Conservation (phyloP, 2,329 filamentous ascomycete species). For the Penicillium italicum region DNA sequence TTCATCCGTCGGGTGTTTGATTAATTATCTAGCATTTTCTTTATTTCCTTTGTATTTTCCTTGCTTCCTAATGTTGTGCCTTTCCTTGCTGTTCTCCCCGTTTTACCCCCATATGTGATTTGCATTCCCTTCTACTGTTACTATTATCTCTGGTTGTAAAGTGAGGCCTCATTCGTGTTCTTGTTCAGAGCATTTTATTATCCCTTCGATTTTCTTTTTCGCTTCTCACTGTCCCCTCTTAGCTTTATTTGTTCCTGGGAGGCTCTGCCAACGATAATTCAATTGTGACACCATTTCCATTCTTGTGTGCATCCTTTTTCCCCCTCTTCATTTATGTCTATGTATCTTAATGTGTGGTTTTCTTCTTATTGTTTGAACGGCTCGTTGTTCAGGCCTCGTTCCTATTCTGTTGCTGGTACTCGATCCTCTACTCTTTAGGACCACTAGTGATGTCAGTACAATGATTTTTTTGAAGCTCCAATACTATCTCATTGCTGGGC, state of each 20-base stretch:
- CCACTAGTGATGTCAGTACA: neutral
- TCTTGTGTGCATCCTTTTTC: conserved; percentile 1
- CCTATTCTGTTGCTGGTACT: conserved; percentile 1
- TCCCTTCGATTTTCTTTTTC: neutral
- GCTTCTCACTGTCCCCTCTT: conserved; percentile 7
- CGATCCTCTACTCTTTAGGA: neutral
- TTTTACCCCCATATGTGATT: conserved; percentile 14
- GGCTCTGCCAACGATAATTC: conserved; percentile 19
- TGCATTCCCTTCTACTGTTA: conserved; percentile 25
- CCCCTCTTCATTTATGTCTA: neutral
- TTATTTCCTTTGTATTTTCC: conserved; percentile 30
- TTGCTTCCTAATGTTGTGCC: conserved; percentile 17
- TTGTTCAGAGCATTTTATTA: conserved; percentile 19
- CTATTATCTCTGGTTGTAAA: conserved; percentile 30
- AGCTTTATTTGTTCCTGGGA: conserved; percentile 16
- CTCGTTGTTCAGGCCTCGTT: neutral
- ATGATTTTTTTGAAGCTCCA: neutral
- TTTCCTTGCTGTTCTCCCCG: conserved; percentile 4
- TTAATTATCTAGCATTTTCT: conserved; percentile 35
- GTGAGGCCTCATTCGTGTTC: conserved; percentile 17
- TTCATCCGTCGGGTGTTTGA: conserved; percentile 31
- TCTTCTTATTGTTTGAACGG: neutral
- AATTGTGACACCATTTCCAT: conserved; percentile 16
- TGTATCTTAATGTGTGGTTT: conserved; percentile 3
- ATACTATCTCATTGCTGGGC: neutral